Evolutionary conservation across 768 basidiomycete species (phyloP).

Genomic region (Lentinus tigrinus): DNA sequence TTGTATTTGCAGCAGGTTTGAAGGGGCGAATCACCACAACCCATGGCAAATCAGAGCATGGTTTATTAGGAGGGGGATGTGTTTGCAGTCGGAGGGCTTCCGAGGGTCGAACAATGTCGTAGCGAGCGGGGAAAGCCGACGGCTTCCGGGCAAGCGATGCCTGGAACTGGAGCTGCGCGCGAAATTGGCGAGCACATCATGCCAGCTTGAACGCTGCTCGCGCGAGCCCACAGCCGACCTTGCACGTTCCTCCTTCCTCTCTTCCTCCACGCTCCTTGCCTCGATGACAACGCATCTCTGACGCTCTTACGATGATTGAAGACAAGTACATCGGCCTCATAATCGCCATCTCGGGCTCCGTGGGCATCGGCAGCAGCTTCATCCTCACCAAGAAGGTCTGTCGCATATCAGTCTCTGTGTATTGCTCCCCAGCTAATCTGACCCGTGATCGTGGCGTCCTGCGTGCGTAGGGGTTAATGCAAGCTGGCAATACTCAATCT

Average conservation of each 20-base stretch:
- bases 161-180: neutral
- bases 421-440: neutral
- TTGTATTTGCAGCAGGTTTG: too few species aligned
- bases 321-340: slow-evolving; percentile 4
- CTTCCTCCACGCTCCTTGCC: neutral
- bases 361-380: slow-evolving; percentile 92
- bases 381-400: slow-evolving; percentile 99
- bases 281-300: neutral
- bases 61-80: too few species aligned
- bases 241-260: neutral
- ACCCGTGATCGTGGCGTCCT: neutral
- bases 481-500: slow-evolving; percentile 64
- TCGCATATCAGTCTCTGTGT: neutral
- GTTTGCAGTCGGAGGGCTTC: too few species aligned
- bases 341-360: slow-evolving; percentile 77
- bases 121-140: too few species aligned
- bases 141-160: neutral
- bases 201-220: neutral
- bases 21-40: too few species aligned
- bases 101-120: too few species aligned
- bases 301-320: neutral
- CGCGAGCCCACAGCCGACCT: neutral
- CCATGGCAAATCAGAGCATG: too few species aligned
- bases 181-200: neutral
- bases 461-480: slow-evolving; percentile 74